Evolutionary conservation across 2,329 filamentous ascomycete genomes (phyloP).

Genomic region (Penicillium janthinellum): DNA sequence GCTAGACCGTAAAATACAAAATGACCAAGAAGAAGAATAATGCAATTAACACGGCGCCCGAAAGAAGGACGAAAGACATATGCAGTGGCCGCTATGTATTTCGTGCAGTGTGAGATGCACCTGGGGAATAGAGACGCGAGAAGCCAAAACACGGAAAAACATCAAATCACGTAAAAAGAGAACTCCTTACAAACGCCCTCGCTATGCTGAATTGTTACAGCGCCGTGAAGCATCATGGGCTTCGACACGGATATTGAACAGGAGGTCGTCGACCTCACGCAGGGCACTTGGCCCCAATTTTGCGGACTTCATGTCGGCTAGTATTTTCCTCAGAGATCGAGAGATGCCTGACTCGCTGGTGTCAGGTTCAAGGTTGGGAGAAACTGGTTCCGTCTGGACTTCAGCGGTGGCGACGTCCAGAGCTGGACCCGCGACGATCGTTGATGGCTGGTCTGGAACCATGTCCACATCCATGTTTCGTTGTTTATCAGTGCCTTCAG

Average conservation of each 20-base stretch:
- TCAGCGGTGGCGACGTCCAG: slow-evolving; percentile 14
- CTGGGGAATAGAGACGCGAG: slow-evolving; percentile 20
- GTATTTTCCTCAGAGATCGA: slow-evolving; percentile 55
- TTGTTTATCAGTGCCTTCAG: slow-evolving; percentile 1
- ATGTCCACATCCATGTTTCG: slow-evolving; percentile 12
- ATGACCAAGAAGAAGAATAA: not conserved
- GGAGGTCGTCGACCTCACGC: slow-evolving; percentile 71
- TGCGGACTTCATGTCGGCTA: slow-evolving; percentile 62
- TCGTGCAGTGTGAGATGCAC: slow-evolving; percentile 20
- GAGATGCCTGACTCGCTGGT: slow-evolving; percentile 50
- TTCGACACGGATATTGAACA: slow-evolving; percentile 76
- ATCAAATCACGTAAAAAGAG: slow-evolving; percentile 12
- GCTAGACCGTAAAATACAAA: not conserved
- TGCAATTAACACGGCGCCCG: not conserved
- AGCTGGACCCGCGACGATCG: not conserved
- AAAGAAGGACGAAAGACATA: slow-evolving; percentile 9
- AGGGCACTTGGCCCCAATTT: slow-evolving; percentile 67
- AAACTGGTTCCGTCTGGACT: slow-evolving; percentile 19
- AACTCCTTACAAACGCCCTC: slow-evolving; percentile 34
- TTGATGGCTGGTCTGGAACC: not conserved
- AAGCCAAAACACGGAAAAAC: slow-evolving; percentile 7
- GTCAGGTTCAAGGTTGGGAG: slow-evolving; percentile 1
- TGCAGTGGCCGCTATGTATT: slow-evolving; percentile 14
- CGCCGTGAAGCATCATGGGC: slow-evolving; percentile 70
- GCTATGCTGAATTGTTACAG: slow-evolving; percentile 38